Percentiles rank a stretch among this genome's conserved stretches.
Conservation (phyloP, 1,139 yeast species). For the Geotrichum restrictum region DNA sequence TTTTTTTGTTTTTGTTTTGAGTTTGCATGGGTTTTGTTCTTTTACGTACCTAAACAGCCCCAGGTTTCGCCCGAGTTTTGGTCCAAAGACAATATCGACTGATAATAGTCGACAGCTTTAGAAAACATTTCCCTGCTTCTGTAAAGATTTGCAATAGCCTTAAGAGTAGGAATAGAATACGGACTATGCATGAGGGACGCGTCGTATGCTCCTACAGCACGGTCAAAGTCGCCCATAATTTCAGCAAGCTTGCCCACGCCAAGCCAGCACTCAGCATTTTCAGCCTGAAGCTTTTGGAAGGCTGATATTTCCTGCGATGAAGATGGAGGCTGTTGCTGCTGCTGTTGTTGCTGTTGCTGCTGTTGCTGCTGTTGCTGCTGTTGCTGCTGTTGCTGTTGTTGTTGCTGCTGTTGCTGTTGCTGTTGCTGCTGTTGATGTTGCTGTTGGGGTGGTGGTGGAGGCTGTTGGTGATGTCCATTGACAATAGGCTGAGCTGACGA, state of each 20-base stretch:
- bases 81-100: conserved; percentile 73
- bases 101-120: conserved; percentile 90
- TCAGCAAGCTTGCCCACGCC: conserved; percentile 88
- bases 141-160: conserved; percentile 82
- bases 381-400: conserved; percentile 21
- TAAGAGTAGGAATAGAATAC: conserved; percentile 76
- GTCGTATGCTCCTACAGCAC: conserved; percentile 85
- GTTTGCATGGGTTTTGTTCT: not conserved
- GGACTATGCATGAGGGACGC: conserved; percentile 86
- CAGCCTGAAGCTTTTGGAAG: conserved; percentile 42
- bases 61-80: conserved; percentile 94
- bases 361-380: conserved; percentile 25
- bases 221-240: conserved; percentile 79
- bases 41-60: conserved; percentile 63
- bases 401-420: conserved; percentile 31
- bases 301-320: conserved; percentile 45
- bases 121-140: conserved; percentile 85
- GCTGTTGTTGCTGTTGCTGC: conserved; percentile 25
- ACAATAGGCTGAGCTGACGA: conserved; percentile 1
- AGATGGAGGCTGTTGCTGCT: conserved; percentile 37
- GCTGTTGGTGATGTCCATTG: conserved; percentile 3
- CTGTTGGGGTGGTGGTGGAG: conserved; percentile 19
- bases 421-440: conserved; percentile 24
- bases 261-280: conserved; percentile 89
- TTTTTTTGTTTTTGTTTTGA: not conserved